These are phyloP conservation scores for Stevia rebaudiana DNA, from an alignment of 140 eudicot species.

Conservation along the genomic window DNA sequence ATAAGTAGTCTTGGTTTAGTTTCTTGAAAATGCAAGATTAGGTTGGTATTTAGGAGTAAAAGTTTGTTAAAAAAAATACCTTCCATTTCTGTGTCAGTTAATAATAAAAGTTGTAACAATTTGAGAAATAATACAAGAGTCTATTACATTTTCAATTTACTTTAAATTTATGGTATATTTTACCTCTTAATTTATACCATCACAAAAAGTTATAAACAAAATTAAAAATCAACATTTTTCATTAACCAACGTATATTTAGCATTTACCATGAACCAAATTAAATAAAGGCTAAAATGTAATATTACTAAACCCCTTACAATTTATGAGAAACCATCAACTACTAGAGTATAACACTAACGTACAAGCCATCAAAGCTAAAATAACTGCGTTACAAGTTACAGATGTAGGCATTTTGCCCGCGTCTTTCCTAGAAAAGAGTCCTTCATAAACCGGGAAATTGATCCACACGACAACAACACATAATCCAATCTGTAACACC, in stretches of 20 bases:
- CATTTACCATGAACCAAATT: too few relatives aligned
- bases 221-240: too few relatives aligned
- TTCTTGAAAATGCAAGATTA: too few relatives aligned
- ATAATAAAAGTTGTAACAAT: background rate
- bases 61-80: too few relatives aligned
- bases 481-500: conserved; percentile 24
- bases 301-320: background rate
- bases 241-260: too few relatives aligned
- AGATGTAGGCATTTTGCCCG: conserved; percentile 24
- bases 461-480: conserved; percentile 25
- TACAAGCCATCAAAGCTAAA: conserved; percentile 19
- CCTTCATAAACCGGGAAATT: conserved; percentile 37
- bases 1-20: too few relatives aligned
- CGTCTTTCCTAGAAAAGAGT: conserved; percentile 23
- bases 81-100: background rate
- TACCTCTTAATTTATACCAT: too few relatives aligned
- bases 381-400: conserved; percentile 23
- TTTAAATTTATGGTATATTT: background rate
- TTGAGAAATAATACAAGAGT: background rate
- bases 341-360: conserved; percentile 18
- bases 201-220: too few relatives aligned
- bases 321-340: background rate
- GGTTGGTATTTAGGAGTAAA: too few relatives aligned
- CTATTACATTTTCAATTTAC: background rate
- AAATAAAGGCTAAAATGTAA: background rate